Conservation (phyloP, 495 filamentous ascomycete genomes). For the Symbiotaphrina buchneri region DNA sequence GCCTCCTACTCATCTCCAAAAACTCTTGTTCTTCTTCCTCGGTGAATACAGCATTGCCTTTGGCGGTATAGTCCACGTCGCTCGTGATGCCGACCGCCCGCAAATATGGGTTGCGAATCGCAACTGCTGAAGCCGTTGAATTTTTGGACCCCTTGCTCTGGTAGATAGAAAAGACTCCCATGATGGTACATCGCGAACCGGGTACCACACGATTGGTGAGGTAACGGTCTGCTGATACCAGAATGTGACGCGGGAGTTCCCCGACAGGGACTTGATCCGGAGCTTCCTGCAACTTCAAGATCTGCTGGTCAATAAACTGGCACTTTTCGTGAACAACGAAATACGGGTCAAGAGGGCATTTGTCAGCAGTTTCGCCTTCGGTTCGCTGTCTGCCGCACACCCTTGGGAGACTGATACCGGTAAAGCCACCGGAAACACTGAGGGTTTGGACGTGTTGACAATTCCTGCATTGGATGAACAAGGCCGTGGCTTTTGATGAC, state of each 20-base stretch:
- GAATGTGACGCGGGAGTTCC: conserved; percentile 83
- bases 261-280: conserved; percentile 96
- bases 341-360: conserved; percentile 88
- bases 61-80: conserved; percentile 74
- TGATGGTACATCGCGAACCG: conserved; percentile 81
- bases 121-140: conserved; percentile 49
- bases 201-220: conserved; percentile 91
- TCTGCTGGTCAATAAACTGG: conserved; percentile 92
- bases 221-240: conserved; percentile 88
- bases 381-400: conserved; percentile 39
- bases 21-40: conserved; percentile 98
- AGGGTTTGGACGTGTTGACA: conserved; percentile 57
- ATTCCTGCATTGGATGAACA: conserved; percentile 75
- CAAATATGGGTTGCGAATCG: conserved; percentile 92
- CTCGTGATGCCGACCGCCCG: conserved; percentile 80
- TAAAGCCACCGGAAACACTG: conserved; percentile 60
- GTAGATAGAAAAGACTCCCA: conserved; percentile 97
- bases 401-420: conserved; percentile 64
- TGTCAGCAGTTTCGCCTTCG: conserved; percentile 33
- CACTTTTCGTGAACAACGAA: conserved; percentile 88
- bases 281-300: conserved; percentile 95
- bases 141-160: conserved; percentile 73
- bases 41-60: conserved; percentile 66
- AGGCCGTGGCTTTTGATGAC: conserved; percentile 77
- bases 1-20: conserved; percentile 70